Base-by-base conservation (phyloP, 306 rosid genomes). In the Ammopiptanthus mongolicus region DNA sequence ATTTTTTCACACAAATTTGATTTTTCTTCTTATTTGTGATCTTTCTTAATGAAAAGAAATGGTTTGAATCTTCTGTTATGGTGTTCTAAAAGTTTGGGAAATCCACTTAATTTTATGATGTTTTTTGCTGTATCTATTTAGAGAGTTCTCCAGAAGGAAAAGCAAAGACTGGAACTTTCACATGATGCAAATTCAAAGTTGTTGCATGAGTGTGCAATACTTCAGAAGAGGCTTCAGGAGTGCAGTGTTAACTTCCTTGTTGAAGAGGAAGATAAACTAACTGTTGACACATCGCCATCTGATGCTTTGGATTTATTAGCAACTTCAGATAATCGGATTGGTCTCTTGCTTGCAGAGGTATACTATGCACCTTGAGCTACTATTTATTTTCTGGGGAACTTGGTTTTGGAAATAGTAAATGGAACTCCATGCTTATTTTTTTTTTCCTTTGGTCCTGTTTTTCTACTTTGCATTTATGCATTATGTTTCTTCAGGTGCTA, bases 271-370 rank as follows among this genome's bases (percentile, higher is more conserved):
- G 96, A 90, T 82, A 87, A 86, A 80, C 76, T 91, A 77, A 87
- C 71, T 65, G 76, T 87, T 68, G 95, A 91, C 87, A 80, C 93
- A 75, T 84, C 82, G 3, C 86, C 93, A 33, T 86, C 97, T 63
- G 97, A 90, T 71, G 96, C 97, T 46, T 62, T 92, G 75, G 97
- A 95, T 86, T 81, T 91, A 42, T 75, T 91, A 81, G 87, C 88
- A 65, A 87, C 96, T 23, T 91, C 99, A 17, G 97, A 91, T 77
- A 88, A 88, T 80, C 92, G 95, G 71, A 90, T 95, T 74, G 96
- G 93, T 81, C 90, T 91, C 77, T 87, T 95, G 44, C 92, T 95
- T 70, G 96, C 93, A 7, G 99, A 95, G 96, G 97, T 95, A 85
- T 78, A 73, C 78, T 74, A 22, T 5, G 23, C 56, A 62, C 39